These are phyloP conservation scores for Penicillium fimorum DNA, from an alignment of 495 filamentous ascomycete genomes.

Conservation along the genomic window DNA sequence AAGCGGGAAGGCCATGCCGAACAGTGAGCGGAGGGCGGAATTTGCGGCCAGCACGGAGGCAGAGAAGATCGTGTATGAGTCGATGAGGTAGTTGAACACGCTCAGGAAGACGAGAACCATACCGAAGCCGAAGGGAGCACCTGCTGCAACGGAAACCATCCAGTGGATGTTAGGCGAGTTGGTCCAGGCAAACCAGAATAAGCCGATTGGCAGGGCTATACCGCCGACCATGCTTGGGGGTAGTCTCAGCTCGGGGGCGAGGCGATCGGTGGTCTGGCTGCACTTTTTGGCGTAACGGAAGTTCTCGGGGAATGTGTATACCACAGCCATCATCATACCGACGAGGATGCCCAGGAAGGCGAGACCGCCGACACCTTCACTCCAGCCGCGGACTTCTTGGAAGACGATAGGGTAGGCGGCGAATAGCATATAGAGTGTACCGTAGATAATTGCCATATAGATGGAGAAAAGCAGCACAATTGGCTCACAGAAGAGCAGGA, in stretches of 20 bases:
- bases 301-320: slow-evolving; percentile 44
- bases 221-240: slow-evolving; percentile 34
- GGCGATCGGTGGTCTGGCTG: slow-evolving; percentile 28
- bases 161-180: slow-evolving; percentile 68
- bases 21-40: slow-evolving; percentile 62
- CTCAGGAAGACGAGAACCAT: slow-evolving; percentile 72
- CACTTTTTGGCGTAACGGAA: slow-evolving; percentile 37
- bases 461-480: slow-evolving; percentile 65
- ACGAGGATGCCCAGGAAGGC: slow-evolving; percentile 78
- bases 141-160: slow-evolving; percentile 61
- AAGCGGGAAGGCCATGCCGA: slow-evolving; percentile 82
- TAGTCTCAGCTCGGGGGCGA: slow-evolving; percentile 43
- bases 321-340: slow-evolving; percentile 70
- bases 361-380: slow-evolving; percentile 65
- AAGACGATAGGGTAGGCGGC: slow-evolving; percentile 81
- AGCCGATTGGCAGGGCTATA: slow-evolving; percentile 46
- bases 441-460: slow-evolving; percentile 75
- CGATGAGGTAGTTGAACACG: slow-evolving; percentile 79
- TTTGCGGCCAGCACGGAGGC: slow-evolving; percentile 79
- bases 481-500: slow-evolving; percentile 52
- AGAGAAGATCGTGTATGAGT: slow-evolving; percentile 77
- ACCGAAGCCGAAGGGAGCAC: slow-evolving; percentile 70
- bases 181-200: slow-evolving; percentile 72
- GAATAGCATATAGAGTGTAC: slow-evolving; percentile 81
- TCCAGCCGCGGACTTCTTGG: slow-evolving; percentile 69